Evolutionary conservation across 768 basidiomycete genomes (phyloP), one percentile per base, ranked within the genome.

Genomic region (Lentinula lateritia): DNA sequence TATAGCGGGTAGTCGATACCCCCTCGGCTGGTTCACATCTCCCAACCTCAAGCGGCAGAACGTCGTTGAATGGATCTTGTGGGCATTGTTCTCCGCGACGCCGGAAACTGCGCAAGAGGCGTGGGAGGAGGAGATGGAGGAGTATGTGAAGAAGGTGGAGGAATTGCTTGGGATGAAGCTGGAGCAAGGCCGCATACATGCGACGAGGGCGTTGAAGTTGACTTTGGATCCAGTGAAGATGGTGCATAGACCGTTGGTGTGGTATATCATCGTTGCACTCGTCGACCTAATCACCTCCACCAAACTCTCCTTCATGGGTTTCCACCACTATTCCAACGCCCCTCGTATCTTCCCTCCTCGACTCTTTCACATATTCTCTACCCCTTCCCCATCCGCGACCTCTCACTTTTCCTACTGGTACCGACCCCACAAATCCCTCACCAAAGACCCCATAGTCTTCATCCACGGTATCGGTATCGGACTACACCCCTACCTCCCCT

Each of bases 391-490:
- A 3, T 79, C 83, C 0, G 64, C 69, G 0, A 66, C 71, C 18
- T 61, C 67, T 1, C 66, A 74, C 1, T 50, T 82, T 9, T 73
- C 76, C 0, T 83, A 79, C 65, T 82, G 81, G 81, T 76, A 79
- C 62, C 36, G 58, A 73, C 77, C 3, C 2, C 85, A 87, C 61
- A 74, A 71, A 38, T 80, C 83, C 4, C 58, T 54, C 8, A 73
- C 73, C 1, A 83, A 80, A 62, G 71, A 74, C 8, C 85, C 59
- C 2, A 71, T 89, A 9, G 68, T 88, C n/a, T 87, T 89, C 66
- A 65, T 89, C 1, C 87, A 89, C 59, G 88, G 87, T 9, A 82
- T 88, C n/a, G 88, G 87, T 9, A 85, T 89, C 59, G 88, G 88
- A 36, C 70, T 88, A 45, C 80, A 76, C 67, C 81, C 86, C 0